phyloP scores from a whole-genome alignment of 2,329 filamentous ascomycete genomes.

The Penicillium sumatraense region DNA sequence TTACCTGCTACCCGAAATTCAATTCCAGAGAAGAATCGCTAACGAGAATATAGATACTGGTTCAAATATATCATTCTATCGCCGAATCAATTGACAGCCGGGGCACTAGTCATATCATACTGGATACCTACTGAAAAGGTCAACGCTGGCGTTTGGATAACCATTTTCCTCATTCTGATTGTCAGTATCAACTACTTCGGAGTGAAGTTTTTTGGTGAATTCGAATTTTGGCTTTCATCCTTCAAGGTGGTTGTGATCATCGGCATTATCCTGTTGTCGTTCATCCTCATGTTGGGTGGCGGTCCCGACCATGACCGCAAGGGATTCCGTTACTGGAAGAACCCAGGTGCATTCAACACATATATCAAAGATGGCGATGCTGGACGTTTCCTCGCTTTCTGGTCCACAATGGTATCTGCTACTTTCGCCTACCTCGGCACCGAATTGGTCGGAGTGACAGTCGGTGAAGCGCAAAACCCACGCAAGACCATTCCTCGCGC shows the following conservation, averaged over 20 bases:
- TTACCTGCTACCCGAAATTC: neutral
- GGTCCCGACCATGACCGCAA: constrained; percentile 65
- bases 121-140: constrained; percentile 70
- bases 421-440: constrained; percentile 80
- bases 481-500: constrained; percentile 75
- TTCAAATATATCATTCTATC: constrained; percentile 84
- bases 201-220: constrained; percentile 72
- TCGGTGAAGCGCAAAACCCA: constrained; percentile 79
- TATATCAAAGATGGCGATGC: constrained; percentile 50
- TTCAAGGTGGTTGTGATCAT: constrained; percentile 72
- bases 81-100: constrained; percentile 82
- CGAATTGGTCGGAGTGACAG: constrained; percentile 77
- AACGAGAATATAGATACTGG: constrained; percentile 51
- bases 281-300: constrained; percentile 68
- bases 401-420: constrained; percentile 74
- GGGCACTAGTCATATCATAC: constrained; percentile 76
- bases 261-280: constrained; percentile 67
- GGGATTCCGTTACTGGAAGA: constrained; percentile 69
- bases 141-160: constrained; percentile 80
- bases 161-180: constrained; percentile 68
- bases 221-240: constrained; percentile 63
- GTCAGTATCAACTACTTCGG: constrained; percentile 71
- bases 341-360: constrained; percentile 63
- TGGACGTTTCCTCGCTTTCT: constrained; percentile 66
- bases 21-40: neutral